Conservation (phyloP, 805 yeast species). For the Nakazawaea siamensis region DNA sequence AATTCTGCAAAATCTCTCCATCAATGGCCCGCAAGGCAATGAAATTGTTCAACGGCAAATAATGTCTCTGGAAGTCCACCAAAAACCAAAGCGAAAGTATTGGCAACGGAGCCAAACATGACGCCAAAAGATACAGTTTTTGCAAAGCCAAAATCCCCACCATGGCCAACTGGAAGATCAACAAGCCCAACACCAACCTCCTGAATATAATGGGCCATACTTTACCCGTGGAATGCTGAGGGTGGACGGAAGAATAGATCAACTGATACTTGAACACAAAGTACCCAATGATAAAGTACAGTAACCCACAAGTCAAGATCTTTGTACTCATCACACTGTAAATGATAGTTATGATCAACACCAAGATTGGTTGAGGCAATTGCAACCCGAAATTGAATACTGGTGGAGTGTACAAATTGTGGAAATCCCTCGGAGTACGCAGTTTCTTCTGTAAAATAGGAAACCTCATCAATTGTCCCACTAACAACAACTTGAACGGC, state of each 20-base stretch:
- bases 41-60: slow-evolving; percentile 72
- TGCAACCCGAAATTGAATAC: slow-evolving; percentile 71
- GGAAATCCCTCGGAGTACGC: slow-evolving; percentile 77
- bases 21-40: slow-evolving; percentile 20
- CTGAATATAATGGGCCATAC: slow-evolving; percentile 85
- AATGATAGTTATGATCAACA: slow-evolving; percentile 48
- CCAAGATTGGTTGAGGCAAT: slow-evolving; percentile 53
- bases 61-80: slow-evolving; percentile 77
- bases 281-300: slow-evolving; percentile 46
- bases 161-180: slow-evolving; percentile 85
- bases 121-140: slow-evolving; percentile 69
- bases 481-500: slow-evolving; percentile 76
- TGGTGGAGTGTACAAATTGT: slow-evolving; percentile 78
- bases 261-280: slow-evolving; percentile 57
- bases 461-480: slow-evolving; percentile 71
- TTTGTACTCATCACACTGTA: slow-evolving; percentile 57
- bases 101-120: slow-evolving; percentile 71
- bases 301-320: slow-evolving; percentile 49
- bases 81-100: slow-evolving; percentile 53
- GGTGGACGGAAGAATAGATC: slow-evolving; percentile 53
- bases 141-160: slow-evolving; percentile 79
- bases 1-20: background rate
- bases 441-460: slow-evolving; percentile 58
- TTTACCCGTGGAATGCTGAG: slow-evolving; percentile 59
- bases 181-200: slow-evolving; percentile 71